Conservation (phyloP, 352 stramenopile species). For the Phytophthora brassicae region DNA sequence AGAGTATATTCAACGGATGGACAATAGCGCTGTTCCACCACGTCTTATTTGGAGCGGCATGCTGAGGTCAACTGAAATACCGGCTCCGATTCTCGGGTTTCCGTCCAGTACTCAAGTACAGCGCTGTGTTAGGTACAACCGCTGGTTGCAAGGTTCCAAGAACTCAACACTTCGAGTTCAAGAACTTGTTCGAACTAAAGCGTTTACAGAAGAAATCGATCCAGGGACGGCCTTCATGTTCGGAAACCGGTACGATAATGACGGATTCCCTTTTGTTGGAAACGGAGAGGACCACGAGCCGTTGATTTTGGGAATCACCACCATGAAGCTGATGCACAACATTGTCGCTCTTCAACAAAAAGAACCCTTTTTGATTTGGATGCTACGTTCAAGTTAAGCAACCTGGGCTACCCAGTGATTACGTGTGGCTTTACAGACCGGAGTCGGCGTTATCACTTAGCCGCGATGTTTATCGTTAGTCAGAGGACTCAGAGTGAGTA, state of each 20-base stretch:
- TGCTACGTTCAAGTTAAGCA: not conserved
- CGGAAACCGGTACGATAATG: not conserved
- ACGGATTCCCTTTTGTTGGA: not conserved
- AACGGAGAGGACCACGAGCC: not conserved
- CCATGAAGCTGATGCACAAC: not conserved
- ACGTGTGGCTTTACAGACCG: not conserved
- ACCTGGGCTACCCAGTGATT: not conserved
- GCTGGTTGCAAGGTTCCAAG: not conserved
- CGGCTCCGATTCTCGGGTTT: not conserved
- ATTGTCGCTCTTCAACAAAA: not conserved
- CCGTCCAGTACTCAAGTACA: not conserved
- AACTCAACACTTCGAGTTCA: not conserved
- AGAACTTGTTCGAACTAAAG: not conserved
- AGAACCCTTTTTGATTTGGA: not conserved
- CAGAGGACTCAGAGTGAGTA: not conserved
- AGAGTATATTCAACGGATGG: constrained; percentile 11
- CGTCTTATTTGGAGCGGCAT: constrained; percentile 6
- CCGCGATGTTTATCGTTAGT: not conserved
- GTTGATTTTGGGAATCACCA: not conserved
- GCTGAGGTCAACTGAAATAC: not conserved
- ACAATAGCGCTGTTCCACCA: constrained; percentile 4
- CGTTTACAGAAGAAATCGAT: not conserved
- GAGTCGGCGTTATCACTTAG: not conserved
- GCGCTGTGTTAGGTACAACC: constrained; percentile 2
- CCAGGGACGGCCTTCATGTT: not conserved